Evolutionary conservation across 1,139 yeast genomes (phyloP).

Genomic region (Hyphopichia wangnamkhiaoensis): DNA sequence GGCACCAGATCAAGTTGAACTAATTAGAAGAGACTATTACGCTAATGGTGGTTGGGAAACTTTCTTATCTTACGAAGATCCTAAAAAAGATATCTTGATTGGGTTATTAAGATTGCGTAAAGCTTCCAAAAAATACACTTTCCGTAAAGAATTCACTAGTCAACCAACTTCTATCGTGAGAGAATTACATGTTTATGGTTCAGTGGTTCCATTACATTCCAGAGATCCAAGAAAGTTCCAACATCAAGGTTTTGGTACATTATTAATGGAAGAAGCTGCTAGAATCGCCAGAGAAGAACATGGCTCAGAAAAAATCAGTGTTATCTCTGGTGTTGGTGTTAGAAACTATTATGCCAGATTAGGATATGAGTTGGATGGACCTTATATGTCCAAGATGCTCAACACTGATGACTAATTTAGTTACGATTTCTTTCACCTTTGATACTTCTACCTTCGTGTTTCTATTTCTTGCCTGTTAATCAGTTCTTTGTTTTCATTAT

Average conservation of each 20-base stretch:
- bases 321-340: constrained; percentile 97
- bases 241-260: constrained; percentile 98
- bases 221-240: constrained; percentile 97
- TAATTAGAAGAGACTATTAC: constrained; percentile 90
- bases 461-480: too few species aligned
- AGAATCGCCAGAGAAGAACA: constrained; percentile 95
- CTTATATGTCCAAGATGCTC: constrained; percentile 80
- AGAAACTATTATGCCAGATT: constrained; percentile 90
- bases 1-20: constrained; percentile 94
- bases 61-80: constrained; percentile 93
- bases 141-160: constrained; percentile 78
- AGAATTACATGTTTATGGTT: constrained; percentile 95
- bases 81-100: constrained; percentile 91
- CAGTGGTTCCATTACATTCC: constrained; percentile 96
- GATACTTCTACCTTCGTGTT: not conserved
- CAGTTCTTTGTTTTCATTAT: too few species aligned
- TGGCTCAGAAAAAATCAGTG: constrained; percentile 87
- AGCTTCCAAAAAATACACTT: constrained; percentile 87
- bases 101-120: constrained; percentile 87
- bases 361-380: constrained; percentile 93
- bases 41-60: constrained; percentile 99
- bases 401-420: constrained; percentile 13
- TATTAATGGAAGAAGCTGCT: constrained; percentile 97
- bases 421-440: constrained; percentile 23
- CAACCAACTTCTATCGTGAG: constrained; percentile 93